Evolutionary conservation across 1,139 yeast genomes (phyloP), one percentile per base, ranked within the genome.

Genomic region (Blastobotrys raffinosifermentans): DNA sequence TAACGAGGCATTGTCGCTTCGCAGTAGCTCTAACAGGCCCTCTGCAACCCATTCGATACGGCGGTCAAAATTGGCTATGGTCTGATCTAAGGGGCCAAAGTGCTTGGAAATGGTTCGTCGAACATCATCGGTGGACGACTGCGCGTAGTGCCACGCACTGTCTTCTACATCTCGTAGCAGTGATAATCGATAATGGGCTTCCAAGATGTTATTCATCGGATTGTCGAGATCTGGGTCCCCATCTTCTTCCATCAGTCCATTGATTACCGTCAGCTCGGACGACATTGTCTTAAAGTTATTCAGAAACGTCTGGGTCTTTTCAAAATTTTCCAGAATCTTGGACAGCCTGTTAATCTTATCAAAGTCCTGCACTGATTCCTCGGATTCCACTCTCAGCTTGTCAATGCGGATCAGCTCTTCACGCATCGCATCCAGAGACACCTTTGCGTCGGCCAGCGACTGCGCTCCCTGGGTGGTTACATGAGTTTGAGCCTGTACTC

Each of bases 81-180:
- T 62, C 45, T 30, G 63, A 42, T 66, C 73, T 47, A 70, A 65
- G 0, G 81, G 77, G 5, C 60, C 59, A 35, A 81, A 73, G 23
- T 87, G 73, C 45, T 75, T 75, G 32, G 63, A 61, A 9, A 86
- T 75, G 14, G 87, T 81, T 26, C 82, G 70, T 49, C 77, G 73
- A 15, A 80, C 75, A 57, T 89, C 96, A 31, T 77, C 81, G 2
- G 82, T 73, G 2, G 84, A 70, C 11, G 60, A 60, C 15, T 57
- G 55, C 2, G 80, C 71, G 50, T 80, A 72, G 33, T 66, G 65
- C 41, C 68, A 66, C 37, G 91, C 71, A 53, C 79, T 84, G 48
- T 91, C 97, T 45, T 72, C 76, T 47, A 89, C 77, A 56, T 87
- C 91, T 35, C 94, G 69, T 10, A 85, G 73, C 53, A 73, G 75